Evolutionary conservation across 2,329 filamentous ascomycete genomes (phyloP), one percentile per base, ranked within the genome.

Genomic region (Paecilomyces dactylethromorphus): DNA sequence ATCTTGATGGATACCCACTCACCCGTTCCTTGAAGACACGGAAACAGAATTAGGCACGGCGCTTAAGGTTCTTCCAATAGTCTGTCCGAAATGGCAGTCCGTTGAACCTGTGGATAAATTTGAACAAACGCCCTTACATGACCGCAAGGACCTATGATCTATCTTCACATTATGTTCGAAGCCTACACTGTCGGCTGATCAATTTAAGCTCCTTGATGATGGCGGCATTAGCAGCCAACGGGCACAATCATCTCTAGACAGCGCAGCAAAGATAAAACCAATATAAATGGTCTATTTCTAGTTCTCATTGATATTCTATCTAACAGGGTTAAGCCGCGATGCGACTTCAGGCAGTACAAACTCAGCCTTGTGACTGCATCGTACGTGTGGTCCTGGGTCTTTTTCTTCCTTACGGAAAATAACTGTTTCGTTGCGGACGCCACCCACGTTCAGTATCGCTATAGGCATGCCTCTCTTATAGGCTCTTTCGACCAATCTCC

Each of bases 401-500:
- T 58, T 60, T 3, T 66, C 65, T 3, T 66, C 65, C 26, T 65
- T 62, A 21, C 66, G 68, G 66, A 79, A 78, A 53, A 81, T 72
- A 33, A 68, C 57, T 7, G 73, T 68, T 62, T 81, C 78, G 53
- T 79, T 79, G 26, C 78, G 67, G 6, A 80, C 76, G 5, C 78
- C 78, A 31, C 78, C 78, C 60, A 97, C 82, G 68, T 96, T 97
- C 59, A 97, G 78, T 50, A 97, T 87, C 0, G 87, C 92, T 70
- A 97, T 89, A 15, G 91, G 87, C 85, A 95, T 93, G 0, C 87
- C 87, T 62, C 87, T 83, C 66, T 94, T 90, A 65, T 89, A 87
- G 31, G 93, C 94, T 60, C 87, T 81, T 77, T 92, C 93, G 1
- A 89, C 91, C 57, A 99, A 75, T 59, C 93, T 82, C 92, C 92